Base-by-base conservation (phyloP, 495 filamentous ascomycete species). In the Oleoguttula mirabilis region DNA sequence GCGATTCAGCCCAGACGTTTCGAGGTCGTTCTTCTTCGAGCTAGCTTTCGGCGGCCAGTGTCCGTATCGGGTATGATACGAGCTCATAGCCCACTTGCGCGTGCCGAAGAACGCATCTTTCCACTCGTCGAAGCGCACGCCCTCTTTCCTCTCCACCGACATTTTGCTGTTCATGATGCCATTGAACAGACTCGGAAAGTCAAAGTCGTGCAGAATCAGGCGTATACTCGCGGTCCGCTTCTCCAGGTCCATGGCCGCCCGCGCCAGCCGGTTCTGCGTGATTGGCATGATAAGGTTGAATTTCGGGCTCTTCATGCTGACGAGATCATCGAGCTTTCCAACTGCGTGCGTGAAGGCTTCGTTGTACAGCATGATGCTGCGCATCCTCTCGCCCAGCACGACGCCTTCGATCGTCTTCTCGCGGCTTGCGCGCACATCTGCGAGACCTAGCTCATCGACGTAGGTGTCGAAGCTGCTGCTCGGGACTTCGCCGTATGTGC, bases 301-400 rank as follows among this genome's bases (percentile, higher is more conserved):
- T 28, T 87, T 75, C 0, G 78, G 73, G 48, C 75, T 80, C 16
- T 75, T 69, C 27, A 88, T 60, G 17, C 75, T 69, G 32, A 75
- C 67, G 30, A 96, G 64, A 28, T 77, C 75, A 7, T 84, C 77
- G 53, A 87, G 82, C 58, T 90, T 90, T 20, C 90, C 90, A 11
- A 84, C 86, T n/a, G 78, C 84, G 60, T 98, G 90, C 7, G 87
- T 70, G 52, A 94, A 98, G 4, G 80, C 87, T 55, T 95, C 87
- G 44, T 83, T 80, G 55, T 90, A 98, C 10, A 98, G 71, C 12
- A 73, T 69, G 57, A 76, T 78, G 36, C 76, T 93, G 25, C 76
- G 76, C 74, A 96, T 82, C 10, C 73, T 68, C 63, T 98, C 90
- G 23, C 82, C 87, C 30, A 98, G 63, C 17, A 96, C 70, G 31